Conservation (phyloP, 305 asterid species). For the Fraxinus paxiana region DNA sequence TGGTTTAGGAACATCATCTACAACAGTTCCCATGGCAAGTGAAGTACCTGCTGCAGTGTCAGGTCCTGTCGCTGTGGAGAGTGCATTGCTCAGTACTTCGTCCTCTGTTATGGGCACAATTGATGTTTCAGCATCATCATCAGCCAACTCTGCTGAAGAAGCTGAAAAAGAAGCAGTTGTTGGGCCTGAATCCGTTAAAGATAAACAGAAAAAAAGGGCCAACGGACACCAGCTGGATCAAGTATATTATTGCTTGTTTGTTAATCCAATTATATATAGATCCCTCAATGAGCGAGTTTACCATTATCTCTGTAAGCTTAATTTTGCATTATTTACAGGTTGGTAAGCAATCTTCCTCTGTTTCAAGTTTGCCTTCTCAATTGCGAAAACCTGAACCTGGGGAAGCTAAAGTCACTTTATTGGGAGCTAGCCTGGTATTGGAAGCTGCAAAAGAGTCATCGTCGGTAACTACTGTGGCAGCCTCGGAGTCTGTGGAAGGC, state of each 20-base stretch:
- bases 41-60: slow-evolving; percentile 20
- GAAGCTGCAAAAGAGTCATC: slow-evolving; percentile 30
- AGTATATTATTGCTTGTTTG: slow-evolving; percentile 34
- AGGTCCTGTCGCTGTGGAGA: slow-evolving; percentile 32
- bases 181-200: slow-evolving; percentile 28
- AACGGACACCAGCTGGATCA: slow-evolving; percentile 34
- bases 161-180: slow-evolving; percentile 26
- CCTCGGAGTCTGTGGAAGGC: slow-evolving; percentile 29
- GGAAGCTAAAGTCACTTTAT: slow-evolving; percentile 31
- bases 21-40: slow-evolving; percentile 29
- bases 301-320: slow-evolving; percentile 15
- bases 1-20: slow-evolving; percentile 40
- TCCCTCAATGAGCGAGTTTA: slow-evolving; percentile 21
- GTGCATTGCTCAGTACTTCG: slow-evolving; percentile 21
- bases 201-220: slow-evolving; percentile 36
- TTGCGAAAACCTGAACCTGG: slow-evolving; percentile 27
- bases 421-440: slow-evolving; percentile 26
- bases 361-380: slow-evolving; percentile 41
- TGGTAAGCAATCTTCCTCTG: slow-evolving; percentile 29
- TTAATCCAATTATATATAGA: slow-evolving; percentile 6
- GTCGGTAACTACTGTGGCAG: slow-evolving; percentile 25
- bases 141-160: slow-evolving; percentile 27
- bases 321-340: slow-evolving; percentile 36
- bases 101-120: slow-evolving; percentile 26
- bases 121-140: slow-evolving; percentile 32